Conservation (phyloP, 2,329 filamentous ascomycete genomes). For the Nemania bipapillata region DNA sequence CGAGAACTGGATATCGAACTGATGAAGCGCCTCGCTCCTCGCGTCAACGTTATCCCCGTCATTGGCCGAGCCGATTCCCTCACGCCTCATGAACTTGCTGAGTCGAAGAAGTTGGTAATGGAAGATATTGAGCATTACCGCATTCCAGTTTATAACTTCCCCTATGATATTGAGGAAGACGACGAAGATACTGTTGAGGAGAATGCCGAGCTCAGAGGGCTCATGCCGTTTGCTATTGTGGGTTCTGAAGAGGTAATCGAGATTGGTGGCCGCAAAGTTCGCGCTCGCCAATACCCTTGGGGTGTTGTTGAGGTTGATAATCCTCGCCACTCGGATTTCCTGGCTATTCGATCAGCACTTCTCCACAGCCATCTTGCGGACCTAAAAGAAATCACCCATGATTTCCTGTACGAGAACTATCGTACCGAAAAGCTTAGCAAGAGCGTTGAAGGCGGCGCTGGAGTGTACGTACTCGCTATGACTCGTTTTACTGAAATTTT, state of each 20-base stretch:
- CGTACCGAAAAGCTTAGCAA: constrained; percentile 99
- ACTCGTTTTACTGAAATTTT: no score
- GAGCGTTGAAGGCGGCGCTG: constrained; percentile 91
- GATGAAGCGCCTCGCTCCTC: constrained; percentile 98
- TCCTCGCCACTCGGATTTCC: constrained; percentile 97
- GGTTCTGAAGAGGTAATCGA: constrained; percentile 96
- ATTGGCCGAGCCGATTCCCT: constrained; percentile 98
- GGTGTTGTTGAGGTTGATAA: constrained; percentile 99
- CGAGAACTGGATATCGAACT: constrained; percentile 99
- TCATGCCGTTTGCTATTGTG: constrained; percentile 99
- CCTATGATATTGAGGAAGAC: constrained; percentile 99
- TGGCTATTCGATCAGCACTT: constrained; percentile 94
- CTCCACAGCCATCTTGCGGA: constrained; percentile 98
- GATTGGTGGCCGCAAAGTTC: constrained; percentile 89
- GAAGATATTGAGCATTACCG: constrained; percentile 99
- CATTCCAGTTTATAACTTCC: constrained; percentile 99
- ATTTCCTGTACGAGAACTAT: constrained; percentile 99
- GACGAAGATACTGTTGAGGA: constrained; percentile 99
- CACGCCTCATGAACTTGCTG: constrained; percentile 93
- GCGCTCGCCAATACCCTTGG: constrained; percentile 98
- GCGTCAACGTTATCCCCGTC: constrained; percentile 98
- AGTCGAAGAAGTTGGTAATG: constrained; percentile 99
- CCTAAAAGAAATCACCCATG: constrained; percentile 99
- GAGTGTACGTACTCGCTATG: constrained; percentile 74
- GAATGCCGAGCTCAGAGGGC: constrained; percentile 93